These are phyloP conservation scores for Chaetomiaceae sp. DNA, from an alignment of 2,329 filamentous ascomycete species.

Conservation along the genomic window DNA sequence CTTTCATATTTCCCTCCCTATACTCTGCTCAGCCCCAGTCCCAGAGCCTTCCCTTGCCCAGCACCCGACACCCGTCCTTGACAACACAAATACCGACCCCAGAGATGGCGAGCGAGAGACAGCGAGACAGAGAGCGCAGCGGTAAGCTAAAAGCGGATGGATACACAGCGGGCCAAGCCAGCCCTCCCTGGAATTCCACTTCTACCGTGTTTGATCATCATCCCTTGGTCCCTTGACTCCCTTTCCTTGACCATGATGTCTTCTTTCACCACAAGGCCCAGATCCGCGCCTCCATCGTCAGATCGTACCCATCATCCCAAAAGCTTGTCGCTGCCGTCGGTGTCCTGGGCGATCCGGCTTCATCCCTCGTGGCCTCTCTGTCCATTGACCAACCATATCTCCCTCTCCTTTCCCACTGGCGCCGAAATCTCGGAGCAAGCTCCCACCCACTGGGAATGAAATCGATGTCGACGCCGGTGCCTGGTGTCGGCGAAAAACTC, in stretches of 20 bases:
- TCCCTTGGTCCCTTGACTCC: background rate
- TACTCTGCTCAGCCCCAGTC: background rate
- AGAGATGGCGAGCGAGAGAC: background rate
- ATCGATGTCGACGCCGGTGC: background rate
- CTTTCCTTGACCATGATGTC: too few relatives aligned
- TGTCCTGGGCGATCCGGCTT: too few relatives aligned
- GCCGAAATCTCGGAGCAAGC: too few relatives aligned
- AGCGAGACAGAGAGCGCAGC: background rate
- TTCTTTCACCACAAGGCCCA: too few relatives aligned
- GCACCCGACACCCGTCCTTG: too few relatives aligned
- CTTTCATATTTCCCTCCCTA: too few relatives aligned
- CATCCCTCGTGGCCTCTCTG: background rate
- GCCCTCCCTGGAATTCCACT: background rate
- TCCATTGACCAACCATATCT: too few relatives aligned
- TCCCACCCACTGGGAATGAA: too few relatives aligned
- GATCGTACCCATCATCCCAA: constrained; percentile 14
- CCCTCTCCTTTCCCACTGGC: too few relatives aligned
- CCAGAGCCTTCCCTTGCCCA: background rate
- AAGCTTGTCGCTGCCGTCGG: too few relatives aligned
- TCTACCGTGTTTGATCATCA: constrained; percentile 1
- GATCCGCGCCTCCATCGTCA: constrained; percentile 8
- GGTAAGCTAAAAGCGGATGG: constrained; percentile 1
- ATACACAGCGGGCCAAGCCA: constrained; percentile 11
- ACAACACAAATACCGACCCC: too few relatives aligned
- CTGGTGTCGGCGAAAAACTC: too few relatives aligned